Conservation (phyloP, 495 filamentous ascomycete genomes). For the Halenospora varia region DNA sequence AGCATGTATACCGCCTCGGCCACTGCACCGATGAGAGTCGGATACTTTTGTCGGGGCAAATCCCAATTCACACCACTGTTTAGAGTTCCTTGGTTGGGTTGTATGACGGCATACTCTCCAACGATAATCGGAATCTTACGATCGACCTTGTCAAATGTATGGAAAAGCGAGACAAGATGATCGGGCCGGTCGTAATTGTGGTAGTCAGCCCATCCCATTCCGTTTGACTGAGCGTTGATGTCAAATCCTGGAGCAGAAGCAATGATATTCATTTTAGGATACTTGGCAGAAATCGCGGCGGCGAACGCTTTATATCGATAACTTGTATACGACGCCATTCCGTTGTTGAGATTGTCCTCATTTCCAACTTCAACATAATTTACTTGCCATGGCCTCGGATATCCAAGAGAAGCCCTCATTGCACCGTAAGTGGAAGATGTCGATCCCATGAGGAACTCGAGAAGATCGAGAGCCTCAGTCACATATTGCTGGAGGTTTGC, state of each 20-base stretch:
- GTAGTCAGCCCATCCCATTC: slow-evolving; percentile 25
- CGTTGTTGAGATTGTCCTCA: slow-evolving; percentile 44
- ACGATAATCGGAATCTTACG: slow-evolving; percentile 31
- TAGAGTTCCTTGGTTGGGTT: background rate
- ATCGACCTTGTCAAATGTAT: slow-evolving; percentile 43
- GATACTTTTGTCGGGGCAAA: background rate
- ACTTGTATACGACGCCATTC: slow-evolving; percentile 30
- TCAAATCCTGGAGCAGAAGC: slow-evolving; percentile 20
- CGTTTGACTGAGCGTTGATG: slow-evolving; percentile 6
- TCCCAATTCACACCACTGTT: background rate
- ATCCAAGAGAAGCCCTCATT: slow-evolving; percentile 1
- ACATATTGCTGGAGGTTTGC: slow-evolving; percentile 22
- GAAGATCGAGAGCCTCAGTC: slow-evolving; percentile 21
- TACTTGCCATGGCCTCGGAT: slow-evolving; percentile 3
- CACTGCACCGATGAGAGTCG: slow-evolving; percentile 6
- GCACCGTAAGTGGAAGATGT: slow-evolving; percentile 8
- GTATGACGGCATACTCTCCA: slow-evolving; percentile 44
- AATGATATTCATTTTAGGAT: slow-evolving; percentile 45
- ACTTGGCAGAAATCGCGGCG: slow-evolving; percentile 40
- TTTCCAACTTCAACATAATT: slow-evolving; percentile 36
- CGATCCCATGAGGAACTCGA: slow-evolving; percentile 20
- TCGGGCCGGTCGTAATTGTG: slow-evolving; percentile 45
- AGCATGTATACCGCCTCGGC: slow-evolving; percentile 54
- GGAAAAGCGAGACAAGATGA: slow-evolving; percentile 41
- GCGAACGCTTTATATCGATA: slow-evolving; percentile 45